Conservation (phyloP, 75 land plant species). For the Gnetum montanum region DNA sequence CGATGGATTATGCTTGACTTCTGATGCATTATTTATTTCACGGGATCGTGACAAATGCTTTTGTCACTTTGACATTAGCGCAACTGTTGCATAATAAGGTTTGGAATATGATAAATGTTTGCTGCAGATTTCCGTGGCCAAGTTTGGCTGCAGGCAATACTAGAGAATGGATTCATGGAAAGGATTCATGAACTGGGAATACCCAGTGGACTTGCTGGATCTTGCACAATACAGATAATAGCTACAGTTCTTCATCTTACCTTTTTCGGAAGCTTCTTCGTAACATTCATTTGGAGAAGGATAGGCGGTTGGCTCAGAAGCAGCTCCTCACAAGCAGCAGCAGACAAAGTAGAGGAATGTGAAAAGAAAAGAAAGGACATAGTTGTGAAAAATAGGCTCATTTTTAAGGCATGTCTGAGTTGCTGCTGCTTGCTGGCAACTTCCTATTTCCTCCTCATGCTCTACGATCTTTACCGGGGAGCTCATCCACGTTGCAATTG, state of each 20-base stretch:
- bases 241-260: constrained; percentile 13
- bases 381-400: constrained; percentile 10
- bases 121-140: not conserved
- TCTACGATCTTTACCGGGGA: constrained; percentile 11
- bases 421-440: constrained; percentile 25
- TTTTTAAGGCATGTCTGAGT: constrained; percentile 21
- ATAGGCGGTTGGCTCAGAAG: not conserved
- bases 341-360: not conserved
- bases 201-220: not conserved
- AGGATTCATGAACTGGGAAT: constrained; percentile 1
- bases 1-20: too few relatives aligned
- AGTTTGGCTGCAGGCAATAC: constrained; percentile 1
- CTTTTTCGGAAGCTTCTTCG: constrained; percentile 12
- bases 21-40: too few relatives aligned
- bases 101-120: too few relatives aligned
- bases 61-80: too few relatives aligned
- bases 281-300: constrained; percentile 12
- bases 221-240: constrained; percentile 6
- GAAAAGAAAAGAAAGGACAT: not conserved
- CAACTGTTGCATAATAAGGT: too few relatives aligned
- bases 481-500: constrained; percentile 13
- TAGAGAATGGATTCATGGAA: constrained; percentile 3
- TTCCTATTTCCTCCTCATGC: constrained; percentile 8
- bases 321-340: not conserved
- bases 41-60: too few relatives aligned